A percentile compares a stretch with the other conserved stretches of the same genome.
Evolutionary conservation across 1,139 yeast species (phyloP).

Genomic region (Geotrichum siamense): DNA sequence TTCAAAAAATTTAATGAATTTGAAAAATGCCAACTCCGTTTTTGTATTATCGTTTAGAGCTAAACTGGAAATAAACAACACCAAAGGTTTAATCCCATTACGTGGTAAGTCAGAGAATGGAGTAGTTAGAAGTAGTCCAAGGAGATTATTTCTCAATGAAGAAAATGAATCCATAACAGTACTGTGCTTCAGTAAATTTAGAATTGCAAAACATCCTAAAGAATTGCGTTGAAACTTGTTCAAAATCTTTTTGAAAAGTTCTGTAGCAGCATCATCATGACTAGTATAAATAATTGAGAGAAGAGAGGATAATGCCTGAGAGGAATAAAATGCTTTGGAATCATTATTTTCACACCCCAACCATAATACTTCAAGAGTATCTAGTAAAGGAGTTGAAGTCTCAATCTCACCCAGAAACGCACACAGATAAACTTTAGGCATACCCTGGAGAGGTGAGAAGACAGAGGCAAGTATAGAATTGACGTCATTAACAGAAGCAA

Average conservation of each 20-base stretch:
- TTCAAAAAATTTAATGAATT: constrained; percentile 13
- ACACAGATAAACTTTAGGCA: constrained; percentile 5
- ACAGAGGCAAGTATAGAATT: not conserved
- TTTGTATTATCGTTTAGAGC: constrained; percentile 6
- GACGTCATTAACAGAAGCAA: constrained; percentile 10
- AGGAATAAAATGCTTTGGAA: constrained; percentile 12
- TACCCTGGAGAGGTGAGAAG: constrained; percentile 4
- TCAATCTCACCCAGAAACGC: not conserved
- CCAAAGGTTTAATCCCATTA: constrained; percentile 10
- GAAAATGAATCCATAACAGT: constrained; percentile 9
- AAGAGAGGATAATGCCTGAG: constrained; percentile 5
- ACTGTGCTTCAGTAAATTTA: constrained; percentile 10
- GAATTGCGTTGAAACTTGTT: constrained; percentile 8
- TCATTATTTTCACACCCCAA: constrained; percentile 1
- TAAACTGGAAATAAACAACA: constrained; percentile 10
- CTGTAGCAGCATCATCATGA: constrained; percentile 6
- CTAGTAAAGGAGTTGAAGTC: not conserved
- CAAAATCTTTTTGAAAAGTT: constrained; percentile 9
- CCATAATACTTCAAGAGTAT: constrained; percentile 5
- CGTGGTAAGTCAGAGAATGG: constrained; percentile 10
- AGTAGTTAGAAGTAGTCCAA: constrained; percentile 11
- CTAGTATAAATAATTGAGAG: constrained; percentile 5
- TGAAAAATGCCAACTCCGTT: constrained; percentile 16
- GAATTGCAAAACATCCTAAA: constrained; percentile 9
- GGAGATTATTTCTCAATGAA: constrained; percentile 11